A percentile compares a stretch with the other conserved stretches of the same genome.
Conservation (phyloP, 768 basidiomycete species). For the Suillus americanus region DNA sequence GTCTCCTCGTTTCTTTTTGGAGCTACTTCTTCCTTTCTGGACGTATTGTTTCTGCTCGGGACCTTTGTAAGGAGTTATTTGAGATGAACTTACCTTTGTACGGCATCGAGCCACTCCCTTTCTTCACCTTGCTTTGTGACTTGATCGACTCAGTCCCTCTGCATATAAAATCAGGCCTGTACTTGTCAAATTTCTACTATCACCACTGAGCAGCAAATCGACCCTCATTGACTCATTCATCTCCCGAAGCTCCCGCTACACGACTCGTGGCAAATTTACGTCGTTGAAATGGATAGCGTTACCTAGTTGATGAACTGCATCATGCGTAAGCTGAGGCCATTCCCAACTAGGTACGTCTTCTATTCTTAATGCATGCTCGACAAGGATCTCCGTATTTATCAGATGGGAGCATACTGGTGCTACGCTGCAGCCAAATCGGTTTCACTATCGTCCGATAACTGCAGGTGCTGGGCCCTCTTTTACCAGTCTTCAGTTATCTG, state of each 20-base stretch:
- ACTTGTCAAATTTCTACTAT: neutral
- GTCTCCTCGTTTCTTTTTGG: neutral
- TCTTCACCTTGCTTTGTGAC: neutral
- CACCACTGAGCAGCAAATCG: neutral
- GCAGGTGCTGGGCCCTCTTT: neutral
- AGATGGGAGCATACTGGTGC: neutral
- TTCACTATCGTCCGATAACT: neutral
- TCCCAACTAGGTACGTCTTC: neutral
- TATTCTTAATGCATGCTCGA: neutral
- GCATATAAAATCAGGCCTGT: neutral
- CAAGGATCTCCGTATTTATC: neutral
- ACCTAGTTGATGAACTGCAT: neutral
- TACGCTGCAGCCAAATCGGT: too few relatives aligned
- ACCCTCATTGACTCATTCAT: neutral
- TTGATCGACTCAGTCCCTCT: neutral
- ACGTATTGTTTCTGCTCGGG: neutral
- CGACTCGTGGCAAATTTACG: neutral
- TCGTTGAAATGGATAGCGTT: neutral
- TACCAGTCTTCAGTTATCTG: neutral
- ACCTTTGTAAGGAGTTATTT: neutral
- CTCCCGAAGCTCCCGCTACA: neutral
- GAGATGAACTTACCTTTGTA: neutral
- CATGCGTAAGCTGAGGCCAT: too few relatives aligned
- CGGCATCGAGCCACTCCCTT: neutral
- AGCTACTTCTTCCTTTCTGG: neutral